Evolutionary conservation across 1,139 yeast genomes (phyloP), one percentile per base, ranked within the genome.

Genomic region (Scheffersomyces quercinus): DNA sequence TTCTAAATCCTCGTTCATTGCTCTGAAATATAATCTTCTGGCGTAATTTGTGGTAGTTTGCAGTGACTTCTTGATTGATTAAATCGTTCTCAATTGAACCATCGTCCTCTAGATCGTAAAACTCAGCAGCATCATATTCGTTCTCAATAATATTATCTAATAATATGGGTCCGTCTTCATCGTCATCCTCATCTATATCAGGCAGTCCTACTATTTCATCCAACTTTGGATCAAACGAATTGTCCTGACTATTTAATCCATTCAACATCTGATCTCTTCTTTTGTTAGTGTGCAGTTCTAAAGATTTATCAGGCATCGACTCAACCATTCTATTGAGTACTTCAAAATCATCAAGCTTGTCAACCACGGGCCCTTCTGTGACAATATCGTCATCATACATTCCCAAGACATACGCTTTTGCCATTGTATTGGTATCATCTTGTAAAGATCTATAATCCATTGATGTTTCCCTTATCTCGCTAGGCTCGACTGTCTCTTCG

Each of bases 381-480:
- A 67, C 76, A 10, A 81, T 72, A 51, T 83, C 87, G 49, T 79
- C 85, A 51, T 81, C 85, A 54, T 81, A 82, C 52, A 77, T 59
- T 1, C 87, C 88, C 36, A 74, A 53, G n/a, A 71, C 66, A 51
- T 83, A 83, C 0, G 85, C 86, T 45, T 72, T 70, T 0, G 80
- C 86, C 85, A 82, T 79, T 3, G 78, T 70, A 41, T 81, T 84
- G 50, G 77, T 45, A 48, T 79, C 75, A 38, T 66, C 65, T 29
- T 70, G 72, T 38, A 79, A 50, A 5, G 68, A 52, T 10, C 56
- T 63, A 51, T 68, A 77, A 48, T 79, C 83, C 7, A 78, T 46
- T 0, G 60, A 48, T 0, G 73, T 58, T 12, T 57, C 62, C 31
- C 53, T 50, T n/a, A 61, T 49, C 13, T 51, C 53, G 8, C 7